Conservation (phyloP, 1,139 yeast species). For the Yamadazyma blattariae region DNA sequence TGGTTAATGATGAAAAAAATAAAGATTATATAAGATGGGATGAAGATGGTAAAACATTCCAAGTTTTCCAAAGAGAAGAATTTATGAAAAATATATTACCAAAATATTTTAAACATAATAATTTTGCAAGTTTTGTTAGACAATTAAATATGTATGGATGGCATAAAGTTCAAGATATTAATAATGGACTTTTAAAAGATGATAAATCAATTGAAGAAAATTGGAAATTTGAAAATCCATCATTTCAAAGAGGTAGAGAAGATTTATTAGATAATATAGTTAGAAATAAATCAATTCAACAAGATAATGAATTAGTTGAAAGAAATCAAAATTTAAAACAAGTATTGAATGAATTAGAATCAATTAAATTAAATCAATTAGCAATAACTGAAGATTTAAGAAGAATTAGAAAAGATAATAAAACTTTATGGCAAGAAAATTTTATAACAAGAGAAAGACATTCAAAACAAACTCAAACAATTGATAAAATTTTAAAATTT, state of each 20-base stretch:
- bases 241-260: conserved; percentile 67
- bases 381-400: conserved; percentile 81
- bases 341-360: conserved; percentile 70
- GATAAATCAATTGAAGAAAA: conserved; percentile 46
- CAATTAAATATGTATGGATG: conserved; percentile 97
- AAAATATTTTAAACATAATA: conserved; percentile 87
- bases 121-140: conserved; percentile 91
- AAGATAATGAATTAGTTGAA: conserved; percentile 36
- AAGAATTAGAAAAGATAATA: conserved; percentile 83
- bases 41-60: conserved; percentile 80
- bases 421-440: conserved; percentile 87
- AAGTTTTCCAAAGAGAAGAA: conserved; percentile 79
- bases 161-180: conserved; percentile 89
- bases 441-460: conserved; percentile 80
- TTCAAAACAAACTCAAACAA: conserved; percentile 79
- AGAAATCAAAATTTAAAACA: conserved; percentile 47
- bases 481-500: conserved; percentile 84
- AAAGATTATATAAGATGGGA: conserved; percentile 77
- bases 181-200: conserved; percentile 60
- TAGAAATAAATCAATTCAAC: conserved; percentile 37
- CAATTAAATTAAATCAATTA: conserved; percentile 71
- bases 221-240: conserved; percentile 83
- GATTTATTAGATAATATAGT: conserved; percentile 74
- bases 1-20: conserved; percentile 83
- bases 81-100: conserved; percentile 86